Percentiles rank a stretch among this genome's conserved stretches.
These are phyloP conservation scores for Seiridium unicorne DNA, from an alignment of 2,329 filamentous ascomycete genomes.

Conservation along the genomic window DNA sequence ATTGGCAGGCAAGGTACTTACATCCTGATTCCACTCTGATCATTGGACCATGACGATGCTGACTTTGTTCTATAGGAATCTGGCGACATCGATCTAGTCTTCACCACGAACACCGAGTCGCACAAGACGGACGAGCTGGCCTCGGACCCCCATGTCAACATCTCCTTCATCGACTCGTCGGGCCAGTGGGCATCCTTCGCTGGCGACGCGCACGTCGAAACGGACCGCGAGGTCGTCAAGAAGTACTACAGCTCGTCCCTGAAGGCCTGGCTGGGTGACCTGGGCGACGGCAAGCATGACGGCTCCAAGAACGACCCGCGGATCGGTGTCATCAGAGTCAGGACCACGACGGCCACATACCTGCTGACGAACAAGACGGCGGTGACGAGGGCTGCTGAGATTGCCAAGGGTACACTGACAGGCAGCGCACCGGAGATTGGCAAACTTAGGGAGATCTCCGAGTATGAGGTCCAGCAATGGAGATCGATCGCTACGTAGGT, in stretches of 20 bases:
- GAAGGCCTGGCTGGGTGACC: slow-evolving; percentile 86
- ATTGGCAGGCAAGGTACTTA: slow-evolving; percentile 66
- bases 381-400: slow-evolving; percentile 63
- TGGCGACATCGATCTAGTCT: slow-evolving; percentile 78
- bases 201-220: slow-evolving; percentile 67
- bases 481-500: slow-evolving; percentile 26
- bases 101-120: slow-evolving; percentile 88
- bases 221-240: slow-evolving; percentile 65
- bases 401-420: slow-evolving; percentile 72
- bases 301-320: slow-evolving; percentile 79
- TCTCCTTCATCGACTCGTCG: slow-evolving; percentile 72
- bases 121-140: slow-evolving; percentile 82
- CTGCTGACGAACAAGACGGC: slow-evolving; percentile 61
- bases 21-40: not conserved
- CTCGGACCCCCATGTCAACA: slow-evolving; percentile 72
- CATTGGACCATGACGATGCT: not conserved
- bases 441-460: slow-evolving; percentile 70
- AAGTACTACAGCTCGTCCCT: slow-evolving; percentile 74
- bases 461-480: slow-evolving; percentile 65
- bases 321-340: slow-evolving; percentile 77
- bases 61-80: slow-evolving; percentile 56
- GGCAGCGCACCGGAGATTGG: slow-evolving; percentile 72
- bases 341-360: slow-evolving; percentile 73
- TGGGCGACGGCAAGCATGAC: slow-evolving; percentile 80
- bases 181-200: slow-evolving; percentile 87